phyloP scores from a whole-genome alignment of 2,329 filamentous ascomycete genomes.

The Diplodia corticola region DNA sequence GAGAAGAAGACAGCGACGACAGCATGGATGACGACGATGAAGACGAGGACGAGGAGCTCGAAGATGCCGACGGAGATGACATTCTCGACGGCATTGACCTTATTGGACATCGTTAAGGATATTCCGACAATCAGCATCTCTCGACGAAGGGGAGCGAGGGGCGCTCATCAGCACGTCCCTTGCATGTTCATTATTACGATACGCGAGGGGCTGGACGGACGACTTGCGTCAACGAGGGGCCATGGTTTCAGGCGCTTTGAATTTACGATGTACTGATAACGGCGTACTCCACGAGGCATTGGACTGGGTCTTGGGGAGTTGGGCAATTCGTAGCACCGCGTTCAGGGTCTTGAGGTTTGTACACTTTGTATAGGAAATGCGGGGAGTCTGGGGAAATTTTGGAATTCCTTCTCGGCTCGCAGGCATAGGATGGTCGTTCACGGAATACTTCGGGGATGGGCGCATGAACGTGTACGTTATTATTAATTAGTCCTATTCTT shows the following conservation, averaged over 20 bases:
- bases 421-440: background rate
- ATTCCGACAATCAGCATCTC: background rate
- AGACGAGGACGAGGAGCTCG: constrained; percentile 31
- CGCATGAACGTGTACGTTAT: background rate
- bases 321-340: background rate
- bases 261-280: background rate
- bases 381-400: background rate
- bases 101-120: constrained; percentile 38
- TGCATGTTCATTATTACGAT: background rate
- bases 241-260: background rate
- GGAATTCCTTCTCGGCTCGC: background rate
- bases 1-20: constrained; percentile 37
- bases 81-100: constrained; percentile 32
- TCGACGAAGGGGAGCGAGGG: background rate
- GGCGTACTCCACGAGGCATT: constrained; percentile 1
- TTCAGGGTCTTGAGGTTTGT: background rate
- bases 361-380: background rate
- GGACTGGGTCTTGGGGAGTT: background rate
- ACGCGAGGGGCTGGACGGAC: background rate
- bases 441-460: background rate
- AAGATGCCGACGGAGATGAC: constrained; percentile 28
- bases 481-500: constrained; percentile 1
- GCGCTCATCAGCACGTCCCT: background rate
- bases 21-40: constrained; percentile 33
- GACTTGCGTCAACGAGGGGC: background rate